Conservation (phyloP, 139 green algal genomes). For the Desmodesmus armatus region DNA sequence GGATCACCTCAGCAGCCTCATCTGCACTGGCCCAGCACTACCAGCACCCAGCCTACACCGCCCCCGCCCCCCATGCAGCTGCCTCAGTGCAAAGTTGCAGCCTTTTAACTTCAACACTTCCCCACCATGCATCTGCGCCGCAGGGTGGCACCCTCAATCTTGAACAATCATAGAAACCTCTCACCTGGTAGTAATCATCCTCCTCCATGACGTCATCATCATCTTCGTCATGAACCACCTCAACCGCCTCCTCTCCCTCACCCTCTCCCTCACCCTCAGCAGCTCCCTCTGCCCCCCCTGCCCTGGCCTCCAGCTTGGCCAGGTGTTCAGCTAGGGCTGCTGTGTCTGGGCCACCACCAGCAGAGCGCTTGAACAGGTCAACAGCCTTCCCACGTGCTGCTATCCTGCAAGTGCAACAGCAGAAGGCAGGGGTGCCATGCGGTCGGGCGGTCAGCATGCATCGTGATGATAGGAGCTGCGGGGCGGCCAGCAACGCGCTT, state of each 20-base stretch:
- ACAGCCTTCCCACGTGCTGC: not conserved
- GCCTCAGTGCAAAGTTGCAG: too few relatives aligned
- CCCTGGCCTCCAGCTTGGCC: not conserved
- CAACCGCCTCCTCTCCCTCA: not conserved
- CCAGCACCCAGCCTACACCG: too few relatives aligned
- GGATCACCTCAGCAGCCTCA: too few relatives aligned
- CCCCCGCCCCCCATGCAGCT: too few relatives aligned
- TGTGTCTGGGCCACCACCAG: not conserved
- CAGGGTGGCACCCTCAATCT: too few relatives aligned
- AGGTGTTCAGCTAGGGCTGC: not conserved
- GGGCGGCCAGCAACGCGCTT: not conserved
- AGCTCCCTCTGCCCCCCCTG: not conserved
- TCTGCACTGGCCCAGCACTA: too few relatives aligned
- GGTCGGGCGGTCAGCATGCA: not conserved
- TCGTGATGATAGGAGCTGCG: not conserved
- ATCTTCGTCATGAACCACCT: slow-evolving; percentile 23
- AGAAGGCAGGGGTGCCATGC: not conserved
- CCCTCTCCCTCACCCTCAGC: not conserved
- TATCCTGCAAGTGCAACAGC: slow-evolving; percentile 15
- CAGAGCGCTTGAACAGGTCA: slow-evolving; percentile 14
- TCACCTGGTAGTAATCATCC: slow-evolving; percentile 46
- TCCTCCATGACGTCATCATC: slow-evolving; percentile 43
- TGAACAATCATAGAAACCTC: too few relatives aligned
- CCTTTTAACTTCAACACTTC: too few relatives aligned
- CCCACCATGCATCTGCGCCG: too few relatives aligned